Conservation (phyloP, 164 flowering plant genomes). For the Tetrastigma voinierianum region DNA sequence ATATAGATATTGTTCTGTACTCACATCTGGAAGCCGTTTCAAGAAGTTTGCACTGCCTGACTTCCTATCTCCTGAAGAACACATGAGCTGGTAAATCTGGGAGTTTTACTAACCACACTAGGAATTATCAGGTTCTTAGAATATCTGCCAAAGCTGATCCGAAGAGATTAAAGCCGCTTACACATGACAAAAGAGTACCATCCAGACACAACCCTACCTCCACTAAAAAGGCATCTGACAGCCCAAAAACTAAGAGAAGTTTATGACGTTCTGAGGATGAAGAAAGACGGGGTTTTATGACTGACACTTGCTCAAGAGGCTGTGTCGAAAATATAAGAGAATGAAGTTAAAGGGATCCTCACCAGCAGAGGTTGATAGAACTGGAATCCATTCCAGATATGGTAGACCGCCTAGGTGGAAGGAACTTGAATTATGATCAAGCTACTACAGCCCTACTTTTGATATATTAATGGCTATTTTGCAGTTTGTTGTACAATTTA, state of each 20-base stretch:
- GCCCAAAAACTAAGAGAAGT: conserved; percentile 71
- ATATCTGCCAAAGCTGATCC: conserved; percentile 64
- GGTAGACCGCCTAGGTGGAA: conserved; percentile 86
- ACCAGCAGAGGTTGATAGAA: conserved; percentile 46
- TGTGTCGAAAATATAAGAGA: conserved; percentile 68
- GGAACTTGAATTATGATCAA: conserved; percentile 76
- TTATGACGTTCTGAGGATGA: conserved; percentile 66
- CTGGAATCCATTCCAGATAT: conserved; percentile 59
- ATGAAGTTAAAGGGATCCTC: conserved; percentile 75
- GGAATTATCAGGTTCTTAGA: conserved; percentile 57
- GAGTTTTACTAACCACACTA: too few relatives aligned
- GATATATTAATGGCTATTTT: conserved; percentile 50
- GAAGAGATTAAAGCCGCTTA: conserved; percentile 90
- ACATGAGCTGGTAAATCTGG: neutral
- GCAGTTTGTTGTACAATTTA: conserved; percentile 51
- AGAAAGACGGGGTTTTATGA: conserved; percentile 77
- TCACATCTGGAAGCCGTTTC: too few relatives aligned
- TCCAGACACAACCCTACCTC: conserved; percentile 87
- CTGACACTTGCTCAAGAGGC: conserved; percentile 85
- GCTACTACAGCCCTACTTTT: conserved; percentile 70
- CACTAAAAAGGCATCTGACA: conserved; percentile 72
- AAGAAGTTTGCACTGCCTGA: too few relatives aligned
- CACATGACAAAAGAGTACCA: conserved; percentile 86
- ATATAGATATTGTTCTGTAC: too few relatives aligned
- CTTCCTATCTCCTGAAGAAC: neutral